Conservation (phyloP, 768 basidiomycete genomes). For the Lactarius pseudohatsudake region DNA sequence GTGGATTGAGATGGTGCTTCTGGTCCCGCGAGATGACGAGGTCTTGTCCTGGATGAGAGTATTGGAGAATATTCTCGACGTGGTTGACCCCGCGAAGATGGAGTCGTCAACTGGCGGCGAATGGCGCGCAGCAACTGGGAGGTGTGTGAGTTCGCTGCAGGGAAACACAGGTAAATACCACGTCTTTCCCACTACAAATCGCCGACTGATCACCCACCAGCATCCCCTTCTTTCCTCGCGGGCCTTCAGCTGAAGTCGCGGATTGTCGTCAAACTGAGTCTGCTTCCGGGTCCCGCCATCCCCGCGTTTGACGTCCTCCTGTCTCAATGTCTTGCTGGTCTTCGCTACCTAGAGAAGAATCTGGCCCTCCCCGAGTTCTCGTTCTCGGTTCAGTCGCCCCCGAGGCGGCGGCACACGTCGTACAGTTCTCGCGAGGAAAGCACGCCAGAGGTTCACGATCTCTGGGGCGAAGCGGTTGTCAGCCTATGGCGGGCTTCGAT, state of each 20-base stretch:
- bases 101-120: conserved; percentile 54
- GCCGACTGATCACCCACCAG: not conserved
- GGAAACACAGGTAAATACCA: conserved; percentile 34
- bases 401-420: conserved; percentile 21
- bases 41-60: conserved; percentile 33
- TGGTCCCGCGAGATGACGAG: conserved; percentile 11
- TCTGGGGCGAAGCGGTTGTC: conserved; percentile 56
- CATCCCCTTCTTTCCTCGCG: not conserved
- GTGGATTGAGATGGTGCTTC: conserved; percentile 82
- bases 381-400: not conserved
- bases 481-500: conserved; percentile 56
- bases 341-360: conserved; percentile 20
- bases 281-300: conserved; percentile 16
- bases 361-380: not conserved
- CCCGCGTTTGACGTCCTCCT: conserved; percentile 17
- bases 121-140: conserved; percentile 56
- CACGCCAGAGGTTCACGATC: conserved; percentile 33
- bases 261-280: conserved; percentile 20
- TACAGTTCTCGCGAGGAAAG: conserved; percentile 37
- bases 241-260: conserved; percentile 2
- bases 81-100: conserved; percentile 51
- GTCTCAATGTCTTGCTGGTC: conserved; percentile 17
- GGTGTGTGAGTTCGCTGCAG: conserved; percentile 50
- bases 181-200: not conserved
- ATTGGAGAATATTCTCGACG: conserved; percentile 37